Conservation (phyloP, 192 early-diverging fungal genomes). For the Coemansia reversa region DNA sequence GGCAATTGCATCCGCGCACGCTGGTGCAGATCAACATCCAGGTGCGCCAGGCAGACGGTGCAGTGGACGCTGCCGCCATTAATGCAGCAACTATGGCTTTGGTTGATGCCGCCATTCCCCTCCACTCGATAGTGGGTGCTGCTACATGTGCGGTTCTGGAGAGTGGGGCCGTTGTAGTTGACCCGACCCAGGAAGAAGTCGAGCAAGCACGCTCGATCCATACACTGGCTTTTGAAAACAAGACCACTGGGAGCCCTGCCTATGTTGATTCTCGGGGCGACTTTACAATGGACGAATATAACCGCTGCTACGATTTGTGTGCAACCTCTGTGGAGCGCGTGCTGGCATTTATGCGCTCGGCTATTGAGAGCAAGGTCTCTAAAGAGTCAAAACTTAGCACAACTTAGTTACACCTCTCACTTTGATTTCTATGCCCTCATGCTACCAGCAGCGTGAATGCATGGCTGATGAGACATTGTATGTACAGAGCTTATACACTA, state of each 20-base stretch:
- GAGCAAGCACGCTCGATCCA: slow-evolving; percentile 72
- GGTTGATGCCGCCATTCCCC: slow-evolving; percentile 85
- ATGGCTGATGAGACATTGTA: background rate
- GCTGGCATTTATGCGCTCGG: slow-evolving; percentile 64
- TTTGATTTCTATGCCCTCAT: background rate
- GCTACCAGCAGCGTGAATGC: background rate
- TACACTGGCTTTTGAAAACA: slow-evolving; percentile 72
- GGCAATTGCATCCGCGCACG: slow-evolving; percentile 84
- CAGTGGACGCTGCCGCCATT: slow-evolving; percentile 71
- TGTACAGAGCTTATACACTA: background rate
- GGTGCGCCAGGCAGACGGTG: slow-evolving; percentile 81
- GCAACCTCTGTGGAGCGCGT: slow-evolving; percentile 45
- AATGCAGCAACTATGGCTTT: slow-evolving; percentile 85
- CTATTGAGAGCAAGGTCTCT: slow-evolving; percentile 56
- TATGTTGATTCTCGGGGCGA: slow-evolving; percentile 73
- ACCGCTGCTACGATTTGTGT: slow-evolving; percentile 42
- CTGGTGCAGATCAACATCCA: slow-evolving; percentile 84
- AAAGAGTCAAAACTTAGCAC: slow-evolving; percentile 26
- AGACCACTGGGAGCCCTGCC: slow-evolving; percentile 27
- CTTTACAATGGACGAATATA: slow-evolving; percentile 63
- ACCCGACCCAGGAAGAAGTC: slow-evolving; percentile 77
- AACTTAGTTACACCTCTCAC: background rate
- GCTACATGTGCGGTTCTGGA: slow-evolving; percentile 69
- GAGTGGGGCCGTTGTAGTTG: slow-evolving; percentile 64
- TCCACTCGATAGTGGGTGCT: slow-evolving; percentile 67